Conservation (phyloP, 257 asterid species). For the Paraleonurus japonicus region DNA sequence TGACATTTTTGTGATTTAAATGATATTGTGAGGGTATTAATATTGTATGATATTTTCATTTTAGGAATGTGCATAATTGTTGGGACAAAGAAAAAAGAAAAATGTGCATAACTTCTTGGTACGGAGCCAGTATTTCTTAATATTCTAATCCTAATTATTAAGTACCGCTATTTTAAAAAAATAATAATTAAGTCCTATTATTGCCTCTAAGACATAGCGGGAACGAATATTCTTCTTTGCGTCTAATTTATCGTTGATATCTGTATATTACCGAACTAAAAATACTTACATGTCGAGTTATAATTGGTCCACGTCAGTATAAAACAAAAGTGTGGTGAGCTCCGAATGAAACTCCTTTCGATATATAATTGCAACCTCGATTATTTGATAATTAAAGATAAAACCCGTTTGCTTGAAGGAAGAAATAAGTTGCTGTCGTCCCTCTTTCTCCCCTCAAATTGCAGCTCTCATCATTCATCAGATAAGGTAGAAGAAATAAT, state of each 20-base stretch:
- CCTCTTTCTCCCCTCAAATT: slow-evolving; percentile 20
- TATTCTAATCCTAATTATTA: not conserved
- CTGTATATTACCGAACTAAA: not conserved
- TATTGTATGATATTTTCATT: no score
- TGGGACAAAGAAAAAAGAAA: no score
- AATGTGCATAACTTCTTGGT: no score
- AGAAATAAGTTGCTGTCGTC: not conserved
- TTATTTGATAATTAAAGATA: not conserved
- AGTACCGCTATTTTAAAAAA: not conserved
- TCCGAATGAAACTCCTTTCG: not conserved
- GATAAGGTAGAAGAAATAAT: slow-evolving; percentile 27
- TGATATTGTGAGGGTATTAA: no score
- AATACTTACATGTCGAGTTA: not conserved
- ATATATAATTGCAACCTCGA: not conserved
- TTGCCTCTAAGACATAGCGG: not conserved
- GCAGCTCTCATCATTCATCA: slow-evolving; percentile 3
- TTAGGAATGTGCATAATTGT: no score
- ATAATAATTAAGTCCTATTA: not conserved
- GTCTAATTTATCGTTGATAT: not conserved
- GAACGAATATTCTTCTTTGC: slow-evolving; percentile 21
- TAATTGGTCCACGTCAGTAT: slow-evolving; percentile 23
- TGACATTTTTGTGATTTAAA: no score
- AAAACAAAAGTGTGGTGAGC: not conserved
- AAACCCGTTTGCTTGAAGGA: slow-evolving; percentile 27
- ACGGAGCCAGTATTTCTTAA: no score